These are phyloP conservation scores for Solanum pennellii DNA, from an alignment of 257 asterid species.

Conservation along the genomic window DNA sequence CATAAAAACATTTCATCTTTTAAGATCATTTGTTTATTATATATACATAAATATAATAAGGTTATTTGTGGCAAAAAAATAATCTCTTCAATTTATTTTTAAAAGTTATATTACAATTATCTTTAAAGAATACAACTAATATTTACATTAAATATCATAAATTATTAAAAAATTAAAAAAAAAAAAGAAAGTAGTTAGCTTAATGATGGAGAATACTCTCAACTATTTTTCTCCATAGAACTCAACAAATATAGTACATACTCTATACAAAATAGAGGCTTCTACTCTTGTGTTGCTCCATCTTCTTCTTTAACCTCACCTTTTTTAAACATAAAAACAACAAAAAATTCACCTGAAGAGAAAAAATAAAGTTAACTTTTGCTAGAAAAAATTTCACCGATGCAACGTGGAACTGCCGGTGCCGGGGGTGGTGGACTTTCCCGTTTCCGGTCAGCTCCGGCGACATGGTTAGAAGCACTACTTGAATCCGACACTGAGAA, in stretches of 20 bases:
- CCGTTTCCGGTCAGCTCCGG: constrained; percentile 83
- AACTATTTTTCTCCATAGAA: not conserved
- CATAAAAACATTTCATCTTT: too few species aligned
- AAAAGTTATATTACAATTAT: not conserved
- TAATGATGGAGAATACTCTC: not conserved
- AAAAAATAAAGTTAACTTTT: not conserved
- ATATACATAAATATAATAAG: not conserved
- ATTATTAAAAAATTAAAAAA: too few species aligned
- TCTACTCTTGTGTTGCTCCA: not conserved
- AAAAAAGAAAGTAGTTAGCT: not conserved
- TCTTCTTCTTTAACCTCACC: not conserved
- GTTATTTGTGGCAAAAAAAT: not conserved
- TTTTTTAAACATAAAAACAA: not conserved
- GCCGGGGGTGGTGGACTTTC: constrained; percentile 24
- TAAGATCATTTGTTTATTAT: too few species aligned
- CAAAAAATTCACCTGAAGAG: not conserved
- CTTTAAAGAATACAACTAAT: too few species aligned
- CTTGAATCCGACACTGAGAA: constrained; percentile 65
- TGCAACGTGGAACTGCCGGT: constrained; percentile 62
- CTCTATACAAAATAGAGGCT: not conserved
- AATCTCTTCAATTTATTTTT: not conserved
- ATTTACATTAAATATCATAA: not conserved
- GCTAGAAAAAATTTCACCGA: constrained; percentile 11
- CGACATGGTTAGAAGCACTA: constrained; percentile 85
- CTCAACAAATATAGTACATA: not conserved